Percentiles rank a stretch among this genome's conserved stretches.
Conservation (phyloP, 2,329 filamentous ascomycete genomes). For the Chrysoporthe deuterocubensis region DNA sequence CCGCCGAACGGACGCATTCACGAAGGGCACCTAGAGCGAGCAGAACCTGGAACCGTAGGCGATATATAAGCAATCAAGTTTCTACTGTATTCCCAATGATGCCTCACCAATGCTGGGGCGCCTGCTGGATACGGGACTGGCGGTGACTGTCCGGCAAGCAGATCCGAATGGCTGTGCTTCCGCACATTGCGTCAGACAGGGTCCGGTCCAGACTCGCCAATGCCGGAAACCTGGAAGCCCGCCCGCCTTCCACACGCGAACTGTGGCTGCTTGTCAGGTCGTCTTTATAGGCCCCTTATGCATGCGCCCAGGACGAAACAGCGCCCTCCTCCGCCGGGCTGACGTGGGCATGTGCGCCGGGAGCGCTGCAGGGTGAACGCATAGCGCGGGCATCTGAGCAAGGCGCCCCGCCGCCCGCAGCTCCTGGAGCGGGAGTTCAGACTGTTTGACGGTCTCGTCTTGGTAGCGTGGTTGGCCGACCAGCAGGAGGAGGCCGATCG, state of each 20-base stretch:
- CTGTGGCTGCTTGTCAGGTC: not conserved
- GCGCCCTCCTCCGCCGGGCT: not conserved
- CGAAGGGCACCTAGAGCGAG: not conserved
- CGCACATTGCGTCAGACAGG: not conserved
- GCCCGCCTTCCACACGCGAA: too few species aligned
- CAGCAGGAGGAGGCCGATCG: not conserved
- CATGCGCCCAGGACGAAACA: conserved; percentile 4
- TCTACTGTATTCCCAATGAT: too few species aligned
- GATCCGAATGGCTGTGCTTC: not conserved
- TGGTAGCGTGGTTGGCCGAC: not conserved
- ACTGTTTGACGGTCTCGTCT: not conserved
- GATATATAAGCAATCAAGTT: too few species aligned
- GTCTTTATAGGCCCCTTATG: not conserved
- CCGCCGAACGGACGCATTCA: too few species aligned
- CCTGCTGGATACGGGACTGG: not conserved
- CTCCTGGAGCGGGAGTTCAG: not conserved
- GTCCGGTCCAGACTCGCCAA: not conserved
- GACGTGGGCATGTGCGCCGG: not conserved
- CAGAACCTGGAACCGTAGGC: not conserved
- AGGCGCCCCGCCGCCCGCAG: not conserved
- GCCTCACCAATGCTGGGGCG: too few species aligned
- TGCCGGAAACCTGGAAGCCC: not conserved
- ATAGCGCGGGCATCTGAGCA: conserved; percentile 3
- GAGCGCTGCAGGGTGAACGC: conserved; percentile 17
- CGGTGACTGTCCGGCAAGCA: not conserved